Evolutionary conservation across 129 eudicot species (phyloP).

Genomic region (Pulicaria dysenterica): DNA sequence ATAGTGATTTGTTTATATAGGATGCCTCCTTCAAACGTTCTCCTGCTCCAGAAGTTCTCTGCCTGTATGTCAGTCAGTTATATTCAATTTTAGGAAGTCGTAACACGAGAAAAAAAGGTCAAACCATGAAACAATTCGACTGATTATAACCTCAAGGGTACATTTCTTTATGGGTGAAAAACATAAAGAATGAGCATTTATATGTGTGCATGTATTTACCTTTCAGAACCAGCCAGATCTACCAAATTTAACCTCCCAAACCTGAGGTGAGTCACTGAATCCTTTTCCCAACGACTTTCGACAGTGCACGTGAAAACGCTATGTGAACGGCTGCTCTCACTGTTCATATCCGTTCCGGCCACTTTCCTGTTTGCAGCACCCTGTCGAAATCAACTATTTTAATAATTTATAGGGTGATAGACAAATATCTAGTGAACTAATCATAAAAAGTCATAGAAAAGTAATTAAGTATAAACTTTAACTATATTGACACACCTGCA

Average conservation of each 20-base stretch:
- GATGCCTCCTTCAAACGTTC: constrained; percentile 93
- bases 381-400: constrained; percentile 36
- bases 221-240: constrained; percentile 92
- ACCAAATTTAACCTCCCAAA: constrained; percentile 89
- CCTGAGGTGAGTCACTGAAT: constrained; percentile 69
- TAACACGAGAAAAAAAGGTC: constrained; percentile 3
- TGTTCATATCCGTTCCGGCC: constrained; percentile 91
- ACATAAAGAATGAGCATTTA: neutral
- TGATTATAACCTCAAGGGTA: neutral
- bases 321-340: constrained; percentile 91
- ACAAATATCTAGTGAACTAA: constrained; percentile 20
- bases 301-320: constrained; percentile 87
- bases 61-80: constrained; percentile 45
- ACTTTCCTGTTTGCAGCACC: constrained; percentile 89
- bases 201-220: constrained; percentile 42
- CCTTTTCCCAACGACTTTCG: constrained; percentile 92
- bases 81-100: constrained; percentile 16
- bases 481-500: constrained; percentile 56
- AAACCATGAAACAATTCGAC: constrained; percentile 20
- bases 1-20: constrained; percentile 85
- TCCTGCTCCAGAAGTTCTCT: constrained; percentile 89
- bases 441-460: neutral
- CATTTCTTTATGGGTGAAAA: neutral
- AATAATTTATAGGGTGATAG: constrained; percentile 17
- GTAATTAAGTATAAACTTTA: constrained; percentile 16